Percentiles rank a stretch among this genome's conserved stretches.
phyloP scores from a whole-genome alignment of 73 alveolate genomes.

The Paramecium tetraurelia region DNA sequence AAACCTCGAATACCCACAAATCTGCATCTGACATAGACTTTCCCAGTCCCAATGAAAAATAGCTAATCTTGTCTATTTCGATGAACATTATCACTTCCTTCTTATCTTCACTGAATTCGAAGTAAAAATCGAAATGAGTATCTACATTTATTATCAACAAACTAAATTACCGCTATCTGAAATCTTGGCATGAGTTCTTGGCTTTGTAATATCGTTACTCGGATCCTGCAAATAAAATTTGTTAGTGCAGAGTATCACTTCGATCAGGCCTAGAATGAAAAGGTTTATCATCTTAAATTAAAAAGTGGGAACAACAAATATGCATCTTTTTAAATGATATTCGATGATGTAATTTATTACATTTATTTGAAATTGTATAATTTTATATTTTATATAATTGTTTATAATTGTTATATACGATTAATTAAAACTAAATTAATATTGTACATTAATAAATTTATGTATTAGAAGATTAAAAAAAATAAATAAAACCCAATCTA shows the following conservation, averaged over 20 bases:
- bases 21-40: background rate
- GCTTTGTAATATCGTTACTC: background rate
- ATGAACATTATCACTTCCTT: background rate
- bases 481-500: background rate
- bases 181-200: background rate
- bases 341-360: background rate
- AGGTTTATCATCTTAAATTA: background rate
- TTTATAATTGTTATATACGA: background rate
- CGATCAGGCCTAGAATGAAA: background rate
- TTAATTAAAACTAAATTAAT: background rate
- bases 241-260: background rate
- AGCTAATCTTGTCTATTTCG: background rate
- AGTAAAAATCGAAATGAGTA: background rate
- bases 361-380: background rate
- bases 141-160: background rate
- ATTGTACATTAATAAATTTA: background rate
- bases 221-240: background rate
- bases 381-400: background rate
- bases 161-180: background rate
- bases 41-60: background rate
- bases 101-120: background rate
- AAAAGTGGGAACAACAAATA: background rate
- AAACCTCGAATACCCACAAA: conserved; percentile 1
- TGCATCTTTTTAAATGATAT: background rate
- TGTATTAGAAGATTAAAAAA: background rate